Percentiles rank a stretch among this genome's conserved stretches.
These are phyloP conservation scores for Panaeolus papilionaceus DNA, from an alignment of 768 basidiomycete species.

Conservation along the genomic window DNA sequence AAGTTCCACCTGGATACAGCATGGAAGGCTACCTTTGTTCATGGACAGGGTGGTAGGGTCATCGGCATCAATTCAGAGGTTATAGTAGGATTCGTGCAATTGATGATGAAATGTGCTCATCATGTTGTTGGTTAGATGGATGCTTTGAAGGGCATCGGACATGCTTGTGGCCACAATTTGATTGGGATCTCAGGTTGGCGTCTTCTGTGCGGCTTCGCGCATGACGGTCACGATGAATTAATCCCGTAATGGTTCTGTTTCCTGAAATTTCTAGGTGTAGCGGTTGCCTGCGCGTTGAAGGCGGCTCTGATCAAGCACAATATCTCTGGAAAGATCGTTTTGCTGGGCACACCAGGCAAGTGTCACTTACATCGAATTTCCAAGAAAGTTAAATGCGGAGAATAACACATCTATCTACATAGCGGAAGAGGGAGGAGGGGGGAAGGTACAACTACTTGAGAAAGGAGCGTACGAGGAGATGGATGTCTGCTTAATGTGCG, in stretches of 20 bases:
- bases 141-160: conserved; percentile 63
- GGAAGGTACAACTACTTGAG: conserved; percentile 72
- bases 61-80: conserved; percentile 84
- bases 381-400: not conserved
- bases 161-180: conserved; percentile 84
- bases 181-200: conserved; percentile 64
- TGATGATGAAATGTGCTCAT: not conserved
- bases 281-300: conserved; percentile 70
- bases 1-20: conserved; percentile 75
- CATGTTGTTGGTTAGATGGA: conserved; percentile 51
- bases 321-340: conserved; percentile 68
- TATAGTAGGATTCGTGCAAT: conserved; percentile 23
- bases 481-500: conserved; percentile 77
- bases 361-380: not conserved
- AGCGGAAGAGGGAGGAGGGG: conserved; percentile 83
- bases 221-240: not conserved
- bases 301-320: conserved; percentile 62
- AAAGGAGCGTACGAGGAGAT: conserved; percentile 79
- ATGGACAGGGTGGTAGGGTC: conserved; percentile 68
- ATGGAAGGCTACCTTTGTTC: conserved; percentile 71
- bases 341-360: conserved; percentile 79
- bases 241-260: not conserved
- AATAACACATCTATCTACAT: not conserved
- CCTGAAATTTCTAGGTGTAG: conserved; percentile 55
- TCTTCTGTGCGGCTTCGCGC: not conserved